Conservation (phyloP, 2,329 filamentous ascomycete species). For the Aulographum hederae region DNA sequence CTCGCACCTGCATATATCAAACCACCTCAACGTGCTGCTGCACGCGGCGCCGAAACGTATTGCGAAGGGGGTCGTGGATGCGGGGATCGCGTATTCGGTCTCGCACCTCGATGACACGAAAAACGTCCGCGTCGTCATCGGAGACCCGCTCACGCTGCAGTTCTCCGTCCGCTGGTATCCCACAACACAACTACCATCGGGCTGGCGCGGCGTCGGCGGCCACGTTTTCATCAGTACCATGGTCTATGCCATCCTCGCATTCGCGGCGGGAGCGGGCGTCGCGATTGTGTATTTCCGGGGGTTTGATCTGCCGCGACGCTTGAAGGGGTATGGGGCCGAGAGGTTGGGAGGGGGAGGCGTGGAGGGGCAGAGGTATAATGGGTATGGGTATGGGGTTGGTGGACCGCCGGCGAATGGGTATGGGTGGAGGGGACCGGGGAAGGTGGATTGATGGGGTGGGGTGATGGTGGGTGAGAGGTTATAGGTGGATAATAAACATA, state of each 20-base stretch:
- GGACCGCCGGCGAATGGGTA: slow-evolving; percentile 10
- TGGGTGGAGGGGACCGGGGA: slow-evolving; percentile 25
- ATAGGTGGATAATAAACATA: no score
- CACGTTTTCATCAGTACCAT: slow-evolving; percentile 31
- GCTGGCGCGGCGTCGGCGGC: slow-evolving; percentile 28
- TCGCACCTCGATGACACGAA: slow-evolving; percentile 31
- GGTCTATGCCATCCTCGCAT: slow-evolving; percentile 29
- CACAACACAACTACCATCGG: slow-evolving; percentile 45
- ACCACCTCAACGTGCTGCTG: slow-evolving; percentile 74
- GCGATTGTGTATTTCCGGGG: slow-evolving; percentile 36
- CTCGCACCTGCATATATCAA: slow-evolving; percentile 79
- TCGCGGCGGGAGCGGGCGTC: slow-evolving; percentile 27
- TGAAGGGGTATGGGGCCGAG: slow-evolving; percentile 39
- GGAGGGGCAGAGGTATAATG: slow-evolving; percentile 14
- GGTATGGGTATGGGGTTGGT: slow-evolving; percentile 12
- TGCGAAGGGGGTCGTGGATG: slow-evolving; percentile 42
- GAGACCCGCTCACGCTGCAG: slow-evolving; percentile 60
- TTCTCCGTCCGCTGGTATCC: slow-evolving; percentile 83
- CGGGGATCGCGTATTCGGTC: slow-evolving; percentile 72
- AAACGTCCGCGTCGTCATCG: slow-evolving; percentile 56
- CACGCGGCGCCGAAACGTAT: slow-evolving; percentile 40
- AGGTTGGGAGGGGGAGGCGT: slow-evolving; percentile 19
- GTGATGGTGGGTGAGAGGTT: no score
- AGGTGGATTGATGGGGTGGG: no score
- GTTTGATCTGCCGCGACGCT: slow-evolving; percentile 29